phyloP scores from a whole-genome alignment of 257 asterid species.

The Anisodus tanguticus region DNA sequence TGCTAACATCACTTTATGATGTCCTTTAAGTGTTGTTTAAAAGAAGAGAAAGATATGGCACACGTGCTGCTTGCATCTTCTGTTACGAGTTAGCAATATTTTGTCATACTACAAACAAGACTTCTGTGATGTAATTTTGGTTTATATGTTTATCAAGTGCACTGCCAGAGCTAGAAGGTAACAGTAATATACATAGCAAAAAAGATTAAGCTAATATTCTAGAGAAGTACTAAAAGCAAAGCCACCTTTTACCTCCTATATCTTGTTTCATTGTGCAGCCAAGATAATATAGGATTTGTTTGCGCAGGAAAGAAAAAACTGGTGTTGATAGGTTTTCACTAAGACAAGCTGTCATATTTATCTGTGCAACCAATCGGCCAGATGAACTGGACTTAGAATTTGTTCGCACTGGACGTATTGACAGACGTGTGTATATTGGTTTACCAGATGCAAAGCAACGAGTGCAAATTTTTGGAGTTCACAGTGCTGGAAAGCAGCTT shows the following conservation, averaged over 20 bases:
- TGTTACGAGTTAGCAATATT: not conserved
- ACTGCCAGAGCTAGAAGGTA: conserved; percentile 9
- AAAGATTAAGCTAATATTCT: not conserved
- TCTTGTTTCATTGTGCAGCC: not conserved
- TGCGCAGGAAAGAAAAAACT: conserved; percentile 77
- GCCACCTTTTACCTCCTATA: conserved; percentile 13
- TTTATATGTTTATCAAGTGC: not conserved
- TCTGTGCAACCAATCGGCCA: conserved; percentile 99
- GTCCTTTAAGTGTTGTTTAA: not conserved
- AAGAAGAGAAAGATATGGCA: conserved; percentile 12
- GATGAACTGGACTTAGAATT: conserved; percentile 88
- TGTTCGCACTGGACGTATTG: conserved; percentile 91
- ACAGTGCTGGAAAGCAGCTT: conserved; percentile 88
- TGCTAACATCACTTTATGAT: not conserved
- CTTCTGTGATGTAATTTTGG: not conserved
- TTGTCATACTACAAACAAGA: not conserved
- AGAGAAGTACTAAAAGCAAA: conserved; percentile 7
- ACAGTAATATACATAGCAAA: not conserved
- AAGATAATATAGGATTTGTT: not conserved
- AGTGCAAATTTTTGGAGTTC: conserved; percentile 90
- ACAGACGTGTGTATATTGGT: conserved; percentile 92
- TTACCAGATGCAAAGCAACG: conserved; percentile 96
- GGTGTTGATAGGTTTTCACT: conserved; percentile 93
- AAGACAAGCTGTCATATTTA: conserved; percentile 86
- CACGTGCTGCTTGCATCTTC: conserved; percentile 14